These are phyloP conservation scores for Basipetospora chlamydospora DNA, from an alignment of 2,329 filamentous ascomycete species.

Conservation along the genomic window DNA sequence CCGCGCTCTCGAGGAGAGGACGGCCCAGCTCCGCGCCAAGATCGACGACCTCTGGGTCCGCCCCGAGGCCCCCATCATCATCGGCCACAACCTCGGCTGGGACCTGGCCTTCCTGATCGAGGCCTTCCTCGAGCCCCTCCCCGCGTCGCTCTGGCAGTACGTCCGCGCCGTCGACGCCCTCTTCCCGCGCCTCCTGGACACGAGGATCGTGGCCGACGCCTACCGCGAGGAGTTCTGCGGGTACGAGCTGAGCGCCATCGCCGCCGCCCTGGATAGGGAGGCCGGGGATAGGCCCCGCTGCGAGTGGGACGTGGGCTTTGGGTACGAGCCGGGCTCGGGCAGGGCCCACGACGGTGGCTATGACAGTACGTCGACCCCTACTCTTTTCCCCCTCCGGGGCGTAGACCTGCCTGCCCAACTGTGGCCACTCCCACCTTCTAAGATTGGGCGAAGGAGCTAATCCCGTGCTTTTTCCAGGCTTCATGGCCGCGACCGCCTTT, in stretches of 20 bases:
- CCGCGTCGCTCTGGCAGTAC: constrained; percentile 38
- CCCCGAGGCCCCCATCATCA: constrained; percentile 21
- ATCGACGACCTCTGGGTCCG: background rate
- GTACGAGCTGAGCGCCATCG: constrained; percentile 28
- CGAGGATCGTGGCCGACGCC: constrained; percentile 42
- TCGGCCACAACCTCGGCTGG: constrained; percentile 52
- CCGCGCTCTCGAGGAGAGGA: background rate
- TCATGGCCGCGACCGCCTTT: constrained; percentile 27
- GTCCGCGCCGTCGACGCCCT: constrained; percentile 29
- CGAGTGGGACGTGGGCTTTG: background rate
- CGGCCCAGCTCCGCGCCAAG: too few species aligned
- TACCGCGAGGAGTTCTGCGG: constrained; percentile 10
- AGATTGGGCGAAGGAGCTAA: background rate
- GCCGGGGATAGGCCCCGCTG: background rate
- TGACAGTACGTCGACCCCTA: constrained; percentile 29
- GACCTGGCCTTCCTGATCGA: constrained; percentile 50
- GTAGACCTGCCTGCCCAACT: too few species aligned
- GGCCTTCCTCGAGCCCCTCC: constrained; percentile 45
- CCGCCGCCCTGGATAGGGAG: background rate
- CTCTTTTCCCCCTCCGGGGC: background rate
- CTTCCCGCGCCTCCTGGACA: constrained; percentile 39
- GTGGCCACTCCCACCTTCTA: too few species aligned
- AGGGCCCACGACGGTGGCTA: constrained; percentile 42
- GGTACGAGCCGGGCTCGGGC: background rate
- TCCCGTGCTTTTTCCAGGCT: constrained; percentile 15